These are phyloP conservation scores for Daldinia vernicosa DNA, from an alignment of 495 filamentous ascomycete genomes.

Conservation along the genomic window DNA sequence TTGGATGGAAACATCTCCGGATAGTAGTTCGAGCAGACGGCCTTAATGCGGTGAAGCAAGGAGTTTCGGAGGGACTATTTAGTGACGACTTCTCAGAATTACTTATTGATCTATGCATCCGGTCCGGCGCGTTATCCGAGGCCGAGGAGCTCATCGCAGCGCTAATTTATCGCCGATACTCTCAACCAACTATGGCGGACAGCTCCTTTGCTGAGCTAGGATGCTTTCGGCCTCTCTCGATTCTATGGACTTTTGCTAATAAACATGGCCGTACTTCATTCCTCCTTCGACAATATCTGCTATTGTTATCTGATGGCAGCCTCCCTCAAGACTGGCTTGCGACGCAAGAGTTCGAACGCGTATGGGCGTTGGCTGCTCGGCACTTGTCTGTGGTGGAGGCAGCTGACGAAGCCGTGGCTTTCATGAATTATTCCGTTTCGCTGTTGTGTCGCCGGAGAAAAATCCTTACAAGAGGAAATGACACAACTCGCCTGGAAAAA, in stretches of 20 bases:
- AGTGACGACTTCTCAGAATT: slow-evolving; percentile 50
- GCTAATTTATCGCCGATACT: slow-evolving; percentile 48
- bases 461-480: slow-evolving; percentile 1
- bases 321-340: slow-evolving; percentile 58
- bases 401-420: slow-evolving; percentile 48
- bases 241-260: slow-evolving; percentile 43
- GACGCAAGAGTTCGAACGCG: slow-evolving; percentile 47
- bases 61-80: slow-evolving; percentile 42
- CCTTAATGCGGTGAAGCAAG: slow-evolving; percentile 61
- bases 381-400: slow-evolving; percentile 41
- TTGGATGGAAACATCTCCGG: slow-evolving; percentile 72
- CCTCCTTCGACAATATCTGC: slow-evolving; percentile 48
- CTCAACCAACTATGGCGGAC: slow-evolving; percentile 46
- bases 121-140: slow-evolving; percentile 51
- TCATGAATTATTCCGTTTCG: slow-evolving; percentile 48
- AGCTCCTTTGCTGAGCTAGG: slow-evolving; percentile 38
- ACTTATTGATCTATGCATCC: slow-evolving; percentile 55
- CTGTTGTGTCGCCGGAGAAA: slow-evolving; percentile 46
- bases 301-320: slow-evolving; percentile 45
- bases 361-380: slow-evolving; percentile 51
- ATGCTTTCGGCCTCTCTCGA: slow-evolving; percentile 42
- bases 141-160: slow-evolving; percentile 52
- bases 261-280: slow-evolving; percentile 42
- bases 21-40: slow-evolving; percentile 73
- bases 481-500: slow-evolving; percentile 35